phyloP scores from a whole-genome alignment of 768 basidiomycete genomes.

The Thelephora aurantiotincta region DNA sequence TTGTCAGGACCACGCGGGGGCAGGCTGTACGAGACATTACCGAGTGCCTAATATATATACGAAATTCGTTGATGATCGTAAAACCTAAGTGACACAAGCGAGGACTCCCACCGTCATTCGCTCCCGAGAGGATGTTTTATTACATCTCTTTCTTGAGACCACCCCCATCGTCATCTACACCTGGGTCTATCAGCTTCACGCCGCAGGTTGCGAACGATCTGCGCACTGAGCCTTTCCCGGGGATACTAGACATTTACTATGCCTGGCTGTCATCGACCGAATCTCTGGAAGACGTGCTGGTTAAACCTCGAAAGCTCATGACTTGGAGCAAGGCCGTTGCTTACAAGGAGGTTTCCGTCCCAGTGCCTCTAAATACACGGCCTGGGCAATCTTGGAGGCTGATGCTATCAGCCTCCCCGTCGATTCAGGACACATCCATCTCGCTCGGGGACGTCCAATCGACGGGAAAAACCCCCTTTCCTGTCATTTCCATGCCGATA shows the following conservation, averaged over 20 bases:
- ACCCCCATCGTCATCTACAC: slow-evolving; percentile 43
- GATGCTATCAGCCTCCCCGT: slow-evolving; percentile 31
- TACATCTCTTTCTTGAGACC: slow-evolving; percentile 86
- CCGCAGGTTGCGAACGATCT: slow-evolving; percentile 87
- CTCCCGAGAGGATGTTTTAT: slow-evolving; percentile 47
- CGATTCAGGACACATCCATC: slow-evolving; percentile 12
- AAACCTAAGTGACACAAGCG: too few species aligned
- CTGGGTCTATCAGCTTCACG: slow-evolving; percentile 40
- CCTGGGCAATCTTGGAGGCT: slow-evolving; percentile 55
- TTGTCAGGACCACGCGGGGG: too few species aligned
- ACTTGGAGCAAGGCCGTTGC: slow-evolving; percentile 51
- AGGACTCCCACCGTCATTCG: background rate
- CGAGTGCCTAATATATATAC: too few species aligned
- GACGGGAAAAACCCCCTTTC: slow-evolving; percentile 32
- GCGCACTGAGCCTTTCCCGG: slow-evolving; percentile 55
- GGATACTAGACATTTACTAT: slow-evolving; percentile 52
- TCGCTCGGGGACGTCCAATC: slow-evolving; percentile 24
- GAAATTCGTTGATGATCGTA: too few species aligned
- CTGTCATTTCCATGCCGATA: slow-evolving; percentile 61
- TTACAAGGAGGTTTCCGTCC: slow-evolving; percentile 64
- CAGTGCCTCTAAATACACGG: slow-evolving; percentile 37
- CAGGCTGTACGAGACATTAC: too few species aligned
- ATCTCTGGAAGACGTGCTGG: slow-evolving; percentile 10
- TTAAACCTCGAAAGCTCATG: slow-evolving; percentile 46
- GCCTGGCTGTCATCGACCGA: slow-evolving; percentile 30